phyloP scores from a whole-genome alignment of 768 basidiomycete species.

The Leccinellum rugosiceps region DNA sequence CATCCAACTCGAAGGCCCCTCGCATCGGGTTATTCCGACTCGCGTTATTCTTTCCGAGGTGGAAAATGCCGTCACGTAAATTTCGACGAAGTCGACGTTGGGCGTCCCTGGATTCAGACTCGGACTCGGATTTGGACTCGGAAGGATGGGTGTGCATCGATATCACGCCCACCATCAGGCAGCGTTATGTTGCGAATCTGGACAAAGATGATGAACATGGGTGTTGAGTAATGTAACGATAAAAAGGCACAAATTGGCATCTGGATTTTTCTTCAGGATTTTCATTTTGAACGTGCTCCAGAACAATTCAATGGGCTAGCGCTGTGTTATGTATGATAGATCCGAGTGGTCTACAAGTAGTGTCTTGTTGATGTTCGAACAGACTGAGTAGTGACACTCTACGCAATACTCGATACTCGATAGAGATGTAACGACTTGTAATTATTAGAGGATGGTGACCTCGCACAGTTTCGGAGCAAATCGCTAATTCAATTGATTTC shows the following conservation, averaged over 20 bases:
- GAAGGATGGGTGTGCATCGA: conserved; percentile 32
- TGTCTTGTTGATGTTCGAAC: background rate
- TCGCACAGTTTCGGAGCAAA: background rate
- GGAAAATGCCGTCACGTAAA: conserved; percentile 5
- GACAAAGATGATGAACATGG: conserved; percentile 3
- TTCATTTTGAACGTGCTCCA: background rate
- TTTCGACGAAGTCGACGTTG: background rate
- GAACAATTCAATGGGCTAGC: background rate
- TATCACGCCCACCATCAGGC: conserved; percentile 22
- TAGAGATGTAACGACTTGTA: background rate
- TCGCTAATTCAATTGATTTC: background rate
- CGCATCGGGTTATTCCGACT: conserved; percentile 10
- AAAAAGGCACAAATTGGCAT: background rate
- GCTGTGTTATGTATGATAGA: background rate
- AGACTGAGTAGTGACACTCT: background rate
- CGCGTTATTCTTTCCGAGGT: conserved; percentile 13
- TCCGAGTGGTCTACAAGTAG: background rate
- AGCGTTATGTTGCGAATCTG: conserved; percentile 14
- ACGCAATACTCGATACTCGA: background rate
- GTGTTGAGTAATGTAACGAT: background rate
- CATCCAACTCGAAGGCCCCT: conserved; percentile 17
- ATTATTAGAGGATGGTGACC: background rate
- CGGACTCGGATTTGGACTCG: background rate
- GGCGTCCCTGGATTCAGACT: conserved; percentile 12
- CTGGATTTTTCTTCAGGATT: background rate